Evolutionary conservation across 805 yeast genomes (phyloP), one percentile per base, ranked within the genome.

Genomic region (Nakazawaea anatomiae): DNA sequence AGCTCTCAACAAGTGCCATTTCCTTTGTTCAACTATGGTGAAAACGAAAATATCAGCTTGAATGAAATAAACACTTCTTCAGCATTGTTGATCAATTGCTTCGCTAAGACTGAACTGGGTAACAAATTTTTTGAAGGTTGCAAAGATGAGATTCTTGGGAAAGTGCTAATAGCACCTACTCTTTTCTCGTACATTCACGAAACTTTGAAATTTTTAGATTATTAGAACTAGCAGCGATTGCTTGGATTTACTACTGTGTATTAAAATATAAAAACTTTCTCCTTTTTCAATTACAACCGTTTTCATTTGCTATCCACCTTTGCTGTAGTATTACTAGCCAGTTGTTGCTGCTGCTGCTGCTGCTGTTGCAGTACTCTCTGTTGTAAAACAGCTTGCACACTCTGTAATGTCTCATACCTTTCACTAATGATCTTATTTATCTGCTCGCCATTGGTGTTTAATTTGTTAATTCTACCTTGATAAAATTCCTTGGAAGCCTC

Each of bases 401-500:
- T 77, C 57, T 81, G 79, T 56, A 87, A 65, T 39, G 82, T 71
- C 39, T 80, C 80, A 50, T 82, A 72, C 68, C 91, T 92, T 61
- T 85, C 90, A 51, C 80, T 80, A 52, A 92, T 83, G 29, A 94
- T 83, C 30, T 76, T 80, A 56, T 83, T 83, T 55, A 92, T 75
- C 60, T 89, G 89, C 14, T 75, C 76, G 5, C 88, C 75, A 65
- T 94, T 96, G 54, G 76, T 77, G 52, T 74, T 80, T 60, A 92
- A 70, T 55, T 92, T 91, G 29, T 70, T 70, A 52, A 90, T 80
- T 66, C 94, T 89, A 51, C 72, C 75, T 53, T 83, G 78, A 65
- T 89, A 92, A 60, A 89, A 92, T 50, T 65, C 67, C 54, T 79
- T 72, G 1, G 97, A 85, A 44, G 87, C 89, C 6, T 71, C 70